Percentiles rank a stretch among this genome's conserved stretches.
Conservation (phyloP, 306 rosid genomes). For the Dicorynia guianensis region DNA sequence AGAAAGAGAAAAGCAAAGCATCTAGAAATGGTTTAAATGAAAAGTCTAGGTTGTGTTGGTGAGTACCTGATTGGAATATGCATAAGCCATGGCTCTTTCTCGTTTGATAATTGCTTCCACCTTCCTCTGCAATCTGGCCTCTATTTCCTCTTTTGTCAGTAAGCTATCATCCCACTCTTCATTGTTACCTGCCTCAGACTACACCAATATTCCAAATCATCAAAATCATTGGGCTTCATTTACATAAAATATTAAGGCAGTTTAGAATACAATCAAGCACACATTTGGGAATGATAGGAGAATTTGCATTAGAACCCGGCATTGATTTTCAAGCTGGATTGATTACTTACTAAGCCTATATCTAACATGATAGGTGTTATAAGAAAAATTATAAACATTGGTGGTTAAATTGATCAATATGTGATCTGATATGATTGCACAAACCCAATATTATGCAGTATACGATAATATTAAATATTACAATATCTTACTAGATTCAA, state of each 20-base stretch:
- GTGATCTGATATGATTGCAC: neutral
- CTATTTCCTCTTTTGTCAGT: conserved; percentile 89
- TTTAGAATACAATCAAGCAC: conserved; percentile 29
- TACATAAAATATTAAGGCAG: conserved; percentile 18
- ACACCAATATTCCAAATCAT: conserved; percentile 39
- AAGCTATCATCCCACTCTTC: conserved; percentile 96
- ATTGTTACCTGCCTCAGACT: conserved; percentile 82
- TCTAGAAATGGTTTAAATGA: neutral
- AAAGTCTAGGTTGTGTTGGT: conserved; percentile 24
- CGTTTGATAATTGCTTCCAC: conserved; percentile 91
- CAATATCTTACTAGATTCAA: neutral
- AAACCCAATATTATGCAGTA: neutral
- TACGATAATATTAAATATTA: neutral
- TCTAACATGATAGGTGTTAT: neutral
- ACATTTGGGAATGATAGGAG: conserved; percentile 22
- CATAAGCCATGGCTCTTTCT: conserved; percentile 95
- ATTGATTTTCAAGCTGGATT: neutral
- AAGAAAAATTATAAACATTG: conserved; percentile 13
- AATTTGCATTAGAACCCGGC: neutral
- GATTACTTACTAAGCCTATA: neutral
- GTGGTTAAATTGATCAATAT: conserved; percentile 29
- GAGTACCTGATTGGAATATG: conserved; percentile 89
- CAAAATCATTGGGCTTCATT: conserved; percentile 27
- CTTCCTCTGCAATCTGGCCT: conserved; percentile 84
- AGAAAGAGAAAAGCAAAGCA: neutral